phyloP scores from a whole-genome alignment of 2,329 filamentous ascomycete species.

The Simplicillium aogashimaense region DNA sequence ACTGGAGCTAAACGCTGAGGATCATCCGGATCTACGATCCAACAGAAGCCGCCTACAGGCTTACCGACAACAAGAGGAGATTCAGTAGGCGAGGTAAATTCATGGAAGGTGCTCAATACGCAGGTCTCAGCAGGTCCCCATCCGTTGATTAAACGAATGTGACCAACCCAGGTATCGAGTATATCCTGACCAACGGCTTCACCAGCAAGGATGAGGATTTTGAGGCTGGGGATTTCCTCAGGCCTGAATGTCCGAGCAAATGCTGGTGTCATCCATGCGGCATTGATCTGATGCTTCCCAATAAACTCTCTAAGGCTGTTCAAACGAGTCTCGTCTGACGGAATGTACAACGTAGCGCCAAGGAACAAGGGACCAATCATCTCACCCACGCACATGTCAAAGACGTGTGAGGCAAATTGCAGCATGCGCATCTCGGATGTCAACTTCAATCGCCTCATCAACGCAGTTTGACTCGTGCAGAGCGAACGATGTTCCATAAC shows the following conservation, averaged over 20 bases:
- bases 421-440: not conserved
- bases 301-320: conserved; percentile 6
- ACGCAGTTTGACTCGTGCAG: conserved; percentile 6
- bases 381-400: conserved; percentile 5
- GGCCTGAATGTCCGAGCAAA: conserved; percentile 4
- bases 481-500: conserved; percentile 17
- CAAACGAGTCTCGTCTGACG: conserved; percentile 5
- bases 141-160: conserved; percentile 24
- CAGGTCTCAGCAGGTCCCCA: conserved; percentile 28
- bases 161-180: conserved; percentile 7
- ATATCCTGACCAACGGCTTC: conserved; percentile 30
- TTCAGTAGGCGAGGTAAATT: not conserved
- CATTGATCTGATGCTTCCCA: conserved; percentile 6
- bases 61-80: not conserved
- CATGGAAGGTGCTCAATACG: not conserved
- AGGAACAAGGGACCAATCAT: not conserved
- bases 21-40: conserved; percentile 10
- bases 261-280: conserved; percentile 5
- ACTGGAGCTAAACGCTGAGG: conserved; percentile 5
- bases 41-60: conserved; percentile 4
- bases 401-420: conserved; percentile 6
- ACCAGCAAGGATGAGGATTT: conserved; percentile 20
- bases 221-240: conserved; percentile 3
- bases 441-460: conserved; percentile 1
- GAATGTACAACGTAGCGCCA: conserved; percentile 5